Base-by-base conservation (phyloP, 1,284 basidiomycete genomes). In the Puccinia novopanici region DNA sequence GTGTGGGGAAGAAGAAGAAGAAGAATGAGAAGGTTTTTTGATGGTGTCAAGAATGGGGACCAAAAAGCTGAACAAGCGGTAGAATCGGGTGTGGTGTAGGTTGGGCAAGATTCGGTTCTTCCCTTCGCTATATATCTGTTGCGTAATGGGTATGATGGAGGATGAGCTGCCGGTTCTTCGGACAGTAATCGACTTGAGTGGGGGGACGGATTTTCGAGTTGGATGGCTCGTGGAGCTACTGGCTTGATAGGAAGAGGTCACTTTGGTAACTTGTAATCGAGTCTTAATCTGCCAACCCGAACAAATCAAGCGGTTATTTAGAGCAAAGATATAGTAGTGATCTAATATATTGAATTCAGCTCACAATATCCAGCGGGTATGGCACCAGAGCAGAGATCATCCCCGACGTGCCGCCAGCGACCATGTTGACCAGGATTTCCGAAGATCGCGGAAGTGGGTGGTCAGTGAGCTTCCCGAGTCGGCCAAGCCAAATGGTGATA, bases 381-480 rank as follows among this genome's bases (percentile, higher is more conserved):
- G 84, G 83, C 19, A 85, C 59, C 52, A 85, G 50, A 37, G 84
- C 84, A 42, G 81, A 82, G 13, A 85, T 50, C 3, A 81, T 82
- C 30, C 84, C 84, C 0, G 84, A 83, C 15, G 83, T 40, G 1
- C 84, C 84, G 10, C 84, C 84, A 0, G 84, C 83, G 42, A 84
- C 45, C 57, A 85, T 74, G 27, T 83, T 84, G 24, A 82, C 70
- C 3, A 77, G 50, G 10, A 85, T 80, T 59, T 84, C 84, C n/a
- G 74, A 30, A 30, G 82, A 81, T 63, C 81, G 76, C 37, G 84
- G 78, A n/a, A 30, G 30, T 24, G 75, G 48, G 6, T 72, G 70
- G 30, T 57, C 27, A 45, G 54, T 67, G 24, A 45, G 55, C 42
- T 59, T 37, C 54, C 65, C 8, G 68, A 61, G 63, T 71, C 81